phyloP scores from a whole-genome alignment of 805 yeast genomes.

The Kluyveromyces lactis region DNA sequence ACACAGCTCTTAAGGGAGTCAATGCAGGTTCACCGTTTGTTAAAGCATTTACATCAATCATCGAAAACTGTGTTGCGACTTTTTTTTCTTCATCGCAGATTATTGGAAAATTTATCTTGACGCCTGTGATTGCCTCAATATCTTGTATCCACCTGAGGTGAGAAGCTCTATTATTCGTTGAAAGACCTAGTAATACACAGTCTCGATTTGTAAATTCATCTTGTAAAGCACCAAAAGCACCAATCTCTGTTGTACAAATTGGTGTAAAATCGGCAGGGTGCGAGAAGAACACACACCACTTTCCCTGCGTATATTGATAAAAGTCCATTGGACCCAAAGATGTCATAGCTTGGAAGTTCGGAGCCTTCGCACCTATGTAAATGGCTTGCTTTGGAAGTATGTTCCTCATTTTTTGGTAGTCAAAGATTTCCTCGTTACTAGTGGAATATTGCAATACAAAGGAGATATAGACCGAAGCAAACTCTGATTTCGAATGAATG shows the following conservation, averaged over 20 bases:
- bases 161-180: slow-evolving; percentile 54
- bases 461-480: too few species aligned
- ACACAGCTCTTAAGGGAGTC: slow-evolving; percentile 63
- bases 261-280: slow-evolving; percentile 79
- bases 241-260: slow-evolving; percentile 71
- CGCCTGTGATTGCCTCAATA: slow-evolving; percentile 59
- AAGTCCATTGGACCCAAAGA: slow-evolving; percentile 56
- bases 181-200: slow-evolving; percentile 59
- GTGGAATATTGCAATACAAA: too few species aligned
- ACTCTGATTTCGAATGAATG: too few species aligned
- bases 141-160: slow-evolving; percentile 66
- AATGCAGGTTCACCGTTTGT: slow-evolving; percentile 46
- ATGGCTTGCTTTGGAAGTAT: slow-evolving; percentile 8
- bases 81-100: slow-evolving; percentile 57
- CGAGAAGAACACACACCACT: slow-evolving; percentile 62
- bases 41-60: slow-evolving; percentile 63
- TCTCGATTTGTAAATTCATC: slow-evolving; percentile 60
- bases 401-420: not conserved
- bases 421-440: too few species aligned
- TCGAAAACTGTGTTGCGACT: slow-evolving; percentile 54
- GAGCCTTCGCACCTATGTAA: slow-evolving; percentile 52
- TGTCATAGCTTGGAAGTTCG: slow-evolving; percentile 57
- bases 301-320: slow-evolving; percentile 52
- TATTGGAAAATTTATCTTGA: slow-evolving; percentile 52
- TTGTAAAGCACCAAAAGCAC: slow-evolving; percentile 64